Evolutionary conservation across 2,329 filamentous ascomycete genomes (phyloP), one percentile per base, ranked within the genome.

Genomic region (Colletotrichum kahawae): DNA sequence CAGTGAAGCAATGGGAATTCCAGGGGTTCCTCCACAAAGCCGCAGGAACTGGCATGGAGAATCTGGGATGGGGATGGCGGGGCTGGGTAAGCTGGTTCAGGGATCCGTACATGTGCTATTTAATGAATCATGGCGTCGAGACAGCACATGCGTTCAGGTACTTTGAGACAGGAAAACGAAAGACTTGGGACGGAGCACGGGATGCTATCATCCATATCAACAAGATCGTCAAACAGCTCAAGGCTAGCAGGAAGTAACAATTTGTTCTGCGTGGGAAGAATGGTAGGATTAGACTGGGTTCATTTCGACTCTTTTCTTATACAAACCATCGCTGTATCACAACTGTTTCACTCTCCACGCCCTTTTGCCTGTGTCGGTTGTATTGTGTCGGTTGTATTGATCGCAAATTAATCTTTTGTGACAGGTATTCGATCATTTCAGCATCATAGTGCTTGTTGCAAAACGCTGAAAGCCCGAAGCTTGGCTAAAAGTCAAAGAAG

Each of bases 1-100:
- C 68, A 33, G 80, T 83, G 9, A 82, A 76, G 69, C 78, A 80
- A n/a, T 83, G 78, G 66, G 80, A 82, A 18, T 85, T 83, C 75
- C 80, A 85, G 16, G 77, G 74, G 0, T 85, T 82, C 60, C 78
- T 86, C 63, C 82, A 87, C 62, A 75, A 82, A 8, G 79, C 85
- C 8, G 85, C 84, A 0, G 86, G 86, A 2, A 87, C 84, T 1
- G 83, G 86, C 0, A 82, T 86, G 75, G 83, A 87, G 74, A 83
- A 84, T 13, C 70, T 88, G 2, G 83, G 84, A 1, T 87, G 84
- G 81, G 85, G 85, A 2, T 81, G 77, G 80, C 80, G 80, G 18
- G 85, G 84, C 0, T 88, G 86, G 86, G 79, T 80, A 57, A 85
- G 86, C 51, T 87, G 85, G 84, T 79, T 82, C 60, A 76, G 76